Conservation (phyloP, 805 yeast genomes). For the Myxozyma mucilagina region DNA sequence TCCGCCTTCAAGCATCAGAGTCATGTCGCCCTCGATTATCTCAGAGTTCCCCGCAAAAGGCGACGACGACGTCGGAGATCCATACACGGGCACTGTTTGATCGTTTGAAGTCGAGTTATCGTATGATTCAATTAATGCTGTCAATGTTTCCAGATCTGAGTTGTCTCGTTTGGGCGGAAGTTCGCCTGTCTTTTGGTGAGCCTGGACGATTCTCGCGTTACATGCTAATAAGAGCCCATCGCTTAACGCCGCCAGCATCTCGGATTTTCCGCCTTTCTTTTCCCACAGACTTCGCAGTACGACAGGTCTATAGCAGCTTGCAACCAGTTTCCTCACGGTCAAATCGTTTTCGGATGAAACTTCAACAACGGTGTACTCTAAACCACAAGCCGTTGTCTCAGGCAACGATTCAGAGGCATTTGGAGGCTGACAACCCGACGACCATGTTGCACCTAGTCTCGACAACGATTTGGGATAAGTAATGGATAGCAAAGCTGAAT, state of each 20-base stretch:
- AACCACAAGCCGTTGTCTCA: conserved; percentile 1
- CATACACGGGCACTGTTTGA: neutral
- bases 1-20: conserved; percentile 24
- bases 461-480: conserved; percentile 13
- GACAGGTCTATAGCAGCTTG: conserved; percentile 30
- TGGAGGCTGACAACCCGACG: neutral
- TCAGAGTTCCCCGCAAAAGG: neutral
- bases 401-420: neutral
- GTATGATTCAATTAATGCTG: neutral
- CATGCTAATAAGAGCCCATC: conserved; percentile 7
- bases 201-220: neutral
- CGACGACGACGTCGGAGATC: neutral
- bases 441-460: conserved; percentile 16
- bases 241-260: conserved; percentile 28
- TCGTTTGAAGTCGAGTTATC: neutral
- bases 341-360: conserved; percentile 29
- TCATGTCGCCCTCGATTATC: conserved; percentile 17
- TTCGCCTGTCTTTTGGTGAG: neutral
- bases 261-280: conserved; percentile 22
- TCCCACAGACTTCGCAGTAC: conserved; percentile 31
- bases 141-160: neutral
- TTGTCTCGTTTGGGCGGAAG: neutral
- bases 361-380: conserved; percentile 24
- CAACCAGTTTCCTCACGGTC: conserved; percentile 26
- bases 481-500: conserved; percentile 25